Evolutionary conservation across 257 asterid genomes (phyloP).

Genomic region (Solanum bulbocastanum): DNA sequence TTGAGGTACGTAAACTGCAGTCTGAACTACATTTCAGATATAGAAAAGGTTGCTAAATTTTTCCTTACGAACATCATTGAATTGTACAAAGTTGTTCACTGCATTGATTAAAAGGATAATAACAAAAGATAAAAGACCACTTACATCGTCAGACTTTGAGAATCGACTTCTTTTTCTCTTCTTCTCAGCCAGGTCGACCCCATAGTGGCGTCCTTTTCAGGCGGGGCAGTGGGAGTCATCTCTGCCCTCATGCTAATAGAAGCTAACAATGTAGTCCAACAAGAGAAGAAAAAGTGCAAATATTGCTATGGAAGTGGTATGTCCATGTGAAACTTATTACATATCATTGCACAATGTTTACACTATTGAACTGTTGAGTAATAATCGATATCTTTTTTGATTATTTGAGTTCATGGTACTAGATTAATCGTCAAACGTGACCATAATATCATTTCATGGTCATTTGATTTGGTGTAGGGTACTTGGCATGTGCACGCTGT

Average conservation of each 20-base stretch:
- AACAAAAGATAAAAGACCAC: not conserved
- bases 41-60: not conserved
- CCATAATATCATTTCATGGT: not conserved
- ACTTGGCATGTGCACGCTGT: slow-evolving; percentile 89
- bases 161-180: not conserved
- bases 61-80: not conserved
- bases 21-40: not conserved
- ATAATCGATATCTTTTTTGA: not conserved
- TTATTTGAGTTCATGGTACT: not conserved
- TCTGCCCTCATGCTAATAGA: slow-evolving; percentile 78
- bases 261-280: slow-evolving; percentile 76
- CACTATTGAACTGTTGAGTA: not conserved
- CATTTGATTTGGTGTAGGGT: slow-evolving; percentile 30
- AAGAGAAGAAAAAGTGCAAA: slow-evolving; percentile 88
- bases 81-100: not conserved
- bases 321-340: not conserved
- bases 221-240: slow-evolving; percentile 96
- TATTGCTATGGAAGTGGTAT: slow-evolving; percentile 89
- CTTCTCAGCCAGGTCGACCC: slow-evolving; percentile 86
- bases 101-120: not conserved
- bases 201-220: slow-evolving; percentile 93
- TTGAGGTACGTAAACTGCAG: slow-evolving; percentile 38
- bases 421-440: not conserved
- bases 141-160: not conserved
- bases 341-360: not conserved